These are phyloP conservation scores for Achlya hypogyna DNA, from an alignment of 352 stramenopile species.

Conservation along the genomic window DNA sequence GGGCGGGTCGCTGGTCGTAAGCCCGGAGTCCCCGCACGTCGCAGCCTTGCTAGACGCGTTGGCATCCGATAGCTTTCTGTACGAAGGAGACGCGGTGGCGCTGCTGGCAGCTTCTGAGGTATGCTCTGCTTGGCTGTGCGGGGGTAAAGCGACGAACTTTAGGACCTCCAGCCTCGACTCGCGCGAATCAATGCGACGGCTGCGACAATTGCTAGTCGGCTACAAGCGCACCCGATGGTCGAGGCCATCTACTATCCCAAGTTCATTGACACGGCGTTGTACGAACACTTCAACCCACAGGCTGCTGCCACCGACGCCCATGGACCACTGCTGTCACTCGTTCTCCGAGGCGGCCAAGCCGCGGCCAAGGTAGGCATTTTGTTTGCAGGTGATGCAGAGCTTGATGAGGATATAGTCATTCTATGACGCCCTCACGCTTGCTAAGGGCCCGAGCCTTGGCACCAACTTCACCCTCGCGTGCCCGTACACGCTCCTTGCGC, in stretches of 20 bases:
- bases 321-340: constrained; percentile 82
- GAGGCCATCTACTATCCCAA: constrained; percentile 84
- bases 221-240: constrained; percentile 66
- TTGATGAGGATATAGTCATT: constrained; percentile 53
- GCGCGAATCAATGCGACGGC: constrained; percentile 72
- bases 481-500: constrained; percentile 88
- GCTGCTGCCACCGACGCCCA: constrained; percentile 37
- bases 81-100: constrained; percentile 44
- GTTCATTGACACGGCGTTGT: constrained; percentile 39
- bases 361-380: constrained; percentile 24
- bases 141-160: constrained; percentile 19
- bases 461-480: constrained; percentile 92
- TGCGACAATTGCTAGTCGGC: constrained; percentile 50
- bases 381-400: neutral
- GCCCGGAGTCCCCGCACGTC: constrained; percentile 45
- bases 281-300: constrained; percentile 39
- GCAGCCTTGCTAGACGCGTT: constrained; percentile 24
- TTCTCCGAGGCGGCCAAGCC: constrained; percentile 65
- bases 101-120: constrained; percentile 38
- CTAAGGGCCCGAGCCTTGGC: constrained; percentile 84
- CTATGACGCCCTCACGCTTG: constrained; percentile 79
- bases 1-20: constrained; percentile 84
- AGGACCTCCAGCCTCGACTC: constrained; percentile 65
- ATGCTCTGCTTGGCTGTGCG: neutral
- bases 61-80: constrained; percentile 44